Evolutionary conservation across 2,329 filamentous ascomycete species (phyloP).

Genomic region (Sporothrix globosa): DNA sequence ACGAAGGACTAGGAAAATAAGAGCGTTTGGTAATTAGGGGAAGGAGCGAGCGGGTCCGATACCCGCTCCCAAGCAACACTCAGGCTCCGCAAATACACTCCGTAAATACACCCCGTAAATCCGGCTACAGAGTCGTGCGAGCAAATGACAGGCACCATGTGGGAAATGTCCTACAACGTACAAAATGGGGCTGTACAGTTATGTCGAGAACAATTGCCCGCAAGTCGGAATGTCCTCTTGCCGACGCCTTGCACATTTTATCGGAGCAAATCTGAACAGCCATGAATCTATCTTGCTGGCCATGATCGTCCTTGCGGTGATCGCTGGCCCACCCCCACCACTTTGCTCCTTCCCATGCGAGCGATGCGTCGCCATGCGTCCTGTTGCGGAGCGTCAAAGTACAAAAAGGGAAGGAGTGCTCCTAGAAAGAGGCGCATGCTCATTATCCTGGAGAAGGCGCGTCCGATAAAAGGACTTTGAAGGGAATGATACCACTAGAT

Average conservation of each 20-base stretch:
- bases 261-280: neutral
- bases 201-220: neutral
- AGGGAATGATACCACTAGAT: neutral
- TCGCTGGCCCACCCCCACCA: neutral
- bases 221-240: neutral
- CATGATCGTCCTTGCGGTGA: neutral
- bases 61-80: too few relatives aligned
- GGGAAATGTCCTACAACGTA: neutral
- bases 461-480: constrained; percentile 1
- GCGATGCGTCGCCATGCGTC: neutral
- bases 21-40: neutral
- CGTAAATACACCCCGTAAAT: constrained; percentile 9
- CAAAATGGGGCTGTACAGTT: neutral
- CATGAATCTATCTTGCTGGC: neutral
- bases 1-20: constrained; percentile 14
- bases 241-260: neutral
- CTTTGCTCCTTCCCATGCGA: constrained; percentile 1
- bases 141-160: neutral
- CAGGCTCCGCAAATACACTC: too few relatives aligned
- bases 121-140: neutral
- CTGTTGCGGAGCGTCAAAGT: constrained; percentile 4
- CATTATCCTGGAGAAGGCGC: constrained; percentile 8
- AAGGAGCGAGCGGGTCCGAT: neutral
- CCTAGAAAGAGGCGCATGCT: constrained; percentile 11
- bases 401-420: neutral